phyloP scores from a whole-genome alignment of 129 eudicot species.

The Centrapalus pauciflorus region DNA sequence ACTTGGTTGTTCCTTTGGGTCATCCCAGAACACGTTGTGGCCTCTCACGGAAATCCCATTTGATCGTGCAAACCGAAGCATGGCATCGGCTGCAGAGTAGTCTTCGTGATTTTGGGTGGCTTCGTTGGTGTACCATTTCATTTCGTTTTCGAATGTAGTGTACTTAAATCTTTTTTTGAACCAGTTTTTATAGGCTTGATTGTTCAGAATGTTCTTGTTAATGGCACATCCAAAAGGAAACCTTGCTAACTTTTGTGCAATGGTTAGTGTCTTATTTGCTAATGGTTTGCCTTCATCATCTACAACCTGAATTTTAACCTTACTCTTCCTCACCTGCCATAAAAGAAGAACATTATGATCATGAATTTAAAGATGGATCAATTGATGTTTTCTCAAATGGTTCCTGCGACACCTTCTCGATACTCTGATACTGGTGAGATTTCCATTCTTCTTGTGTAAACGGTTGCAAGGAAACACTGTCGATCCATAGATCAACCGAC shows the following conservation, averaged over 20 bases:
- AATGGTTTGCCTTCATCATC: slow-evolving; percentile 34
- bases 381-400: no score
- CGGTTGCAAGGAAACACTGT: slow-evolving; percentile 56
- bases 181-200: slow-evolving; percentile 54
- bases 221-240: slow-evolving; percentile 68
- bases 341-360: not conserved
- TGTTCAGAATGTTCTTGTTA: slow-evolving; percentile 39
- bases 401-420: slow-evolving; percentile 39
- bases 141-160: slow-evolving; percentile 56
- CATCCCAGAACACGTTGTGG: slow-evolving; percentile 74
- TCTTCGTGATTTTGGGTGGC: slow-evolving; percentile 26
- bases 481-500: slow-evolving; percentile 39
- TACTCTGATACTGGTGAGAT: no score
- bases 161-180: slow-evolving; percentile 49
- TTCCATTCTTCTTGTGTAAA: no score
- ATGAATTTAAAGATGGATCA: not conserved
- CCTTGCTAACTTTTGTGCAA: slow-evolving; percentile 21
- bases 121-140: slow-evolving; percentile 62
- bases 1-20: slow-evolving; percentile 34
- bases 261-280: slow-evolving; percentile 27
- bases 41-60: slow-evolving; percentile 50
- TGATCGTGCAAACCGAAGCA: slow-evolving; percentile 39
- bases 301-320: slow-evolving; percentile 48
- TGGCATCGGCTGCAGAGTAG: slow-evolving; percentile 30
- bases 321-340: slow-evolving; percentile 38